phyloP scores from a whole-genome alignment of 2,329 filamentous ascomycete genomes.

The Trichoderma oligosporum region DNA sequence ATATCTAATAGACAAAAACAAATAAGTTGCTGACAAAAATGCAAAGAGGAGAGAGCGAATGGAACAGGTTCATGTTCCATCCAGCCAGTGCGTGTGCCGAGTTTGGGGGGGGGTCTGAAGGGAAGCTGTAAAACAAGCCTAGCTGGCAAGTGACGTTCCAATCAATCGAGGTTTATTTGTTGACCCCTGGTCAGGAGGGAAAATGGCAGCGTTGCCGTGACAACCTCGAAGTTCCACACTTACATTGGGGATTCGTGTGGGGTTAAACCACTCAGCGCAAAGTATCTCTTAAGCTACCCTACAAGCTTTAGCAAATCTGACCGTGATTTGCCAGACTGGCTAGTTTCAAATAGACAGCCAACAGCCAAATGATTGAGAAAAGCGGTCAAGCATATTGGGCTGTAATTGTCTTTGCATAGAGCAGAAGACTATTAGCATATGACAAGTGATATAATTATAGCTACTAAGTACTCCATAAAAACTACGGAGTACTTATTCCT shows the following conservation, averaged over 20 bases:
- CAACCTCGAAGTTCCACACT: constrained; percentile 1
- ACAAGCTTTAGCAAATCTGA: neutral
- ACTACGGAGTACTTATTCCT: no score
- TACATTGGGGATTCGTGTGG: neutral
- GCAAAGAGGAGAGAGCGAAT: constrained; percentile 14
- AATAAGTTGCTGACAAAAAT: constrained; percentile 22
- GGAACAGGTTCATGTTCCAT: constrained; percentile 16
- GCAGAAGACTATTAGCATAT: no score
- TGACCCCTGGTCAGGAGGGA: constrained; percentile 15
- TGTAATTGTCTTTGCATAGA: no score
- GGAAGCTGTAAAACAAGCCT: constrained; percentile 29
- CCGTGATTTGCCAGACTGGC: neutral
- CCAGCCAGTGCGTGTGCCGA: neutral
- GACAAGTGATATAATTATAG: no score
- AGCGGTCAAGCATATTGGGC: neutral
- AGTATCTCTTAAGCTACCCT: constrained; percentile 9
- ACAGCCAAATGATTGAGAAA: neutral
- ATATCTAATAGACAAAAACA: constrained; percentile 24
- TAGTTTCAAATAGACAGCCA: neutral
- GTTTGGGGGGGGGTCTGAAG: neutral
- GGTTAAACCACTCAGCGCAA: neutral
- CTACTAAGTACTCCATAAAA: no score
- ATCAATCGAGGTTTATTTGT: constrained; percentile 17
- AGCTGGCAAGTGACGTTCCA: constrained; percentile 26
- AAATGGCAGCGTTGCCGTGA: constrained; percentile 13